phyloP scores from a whole-genome alignment of 176 grass and related monocot species.

The Carex pumila region DNA sequence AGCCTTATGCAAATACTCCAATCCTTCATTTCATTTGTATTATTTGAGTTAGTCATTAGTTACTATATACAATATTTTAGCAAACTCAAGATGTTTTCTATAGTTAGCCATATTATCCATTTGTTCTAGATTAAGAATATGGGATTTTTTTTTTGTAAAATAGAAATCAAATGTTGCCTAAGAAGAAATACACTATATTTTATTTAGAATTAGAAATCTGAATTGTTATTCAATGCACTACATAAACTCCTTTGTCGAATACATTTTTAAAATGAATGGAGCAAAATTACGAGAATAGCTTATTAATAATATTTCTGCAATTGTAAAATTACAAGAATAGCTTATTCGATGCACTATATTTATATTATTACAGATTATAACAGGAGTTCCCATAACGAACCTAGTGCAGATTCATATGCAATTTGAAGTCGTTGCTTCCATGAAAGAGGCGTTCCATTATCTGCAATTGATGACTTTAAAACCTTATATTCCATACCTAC shows the following conservation, averaged over 20 bases:
- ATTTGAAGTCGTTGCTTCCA: slow-evolving; percentile 16
- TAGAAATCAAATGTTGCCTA: background rate
- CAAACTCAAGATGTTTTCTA: background rate
- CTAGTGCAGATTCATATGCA: slow-evolving; percentile 13
- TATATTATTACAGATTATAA: background rate
- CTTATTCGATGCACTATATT: background rate
- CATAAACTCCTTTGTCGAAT: no score
- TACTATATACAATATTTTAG: background rate
- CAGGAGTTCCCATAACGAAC: background rate
- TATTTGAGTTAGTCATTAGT: background rate
- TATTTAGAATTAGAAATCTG: no score
- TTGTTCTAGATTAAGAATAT: background rate
- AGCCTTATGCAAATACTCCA: background rate
- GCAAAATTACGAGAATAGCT: background rate
- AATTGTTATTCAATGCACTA: no score
- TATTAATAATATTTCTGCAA: background rate
- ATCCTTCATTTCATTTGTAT: slow-evolving; percentile 6
- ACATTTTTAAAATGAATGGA: no score
- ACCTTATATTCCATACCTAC: background rate
- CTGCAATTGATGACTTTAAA: background rate
- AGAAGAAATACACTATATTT: no score
- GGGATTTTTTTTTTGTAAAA: background rate
- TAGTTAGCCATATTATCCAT: background rate
- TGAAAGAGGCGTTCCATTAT: background rate
- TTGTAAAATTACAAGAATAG: background rate